These are phyloP conservation scores for Serendipita sp. DNA, from an alignment of 768 basidiomycete genomes.

Conservation along the genomic window DNA sequence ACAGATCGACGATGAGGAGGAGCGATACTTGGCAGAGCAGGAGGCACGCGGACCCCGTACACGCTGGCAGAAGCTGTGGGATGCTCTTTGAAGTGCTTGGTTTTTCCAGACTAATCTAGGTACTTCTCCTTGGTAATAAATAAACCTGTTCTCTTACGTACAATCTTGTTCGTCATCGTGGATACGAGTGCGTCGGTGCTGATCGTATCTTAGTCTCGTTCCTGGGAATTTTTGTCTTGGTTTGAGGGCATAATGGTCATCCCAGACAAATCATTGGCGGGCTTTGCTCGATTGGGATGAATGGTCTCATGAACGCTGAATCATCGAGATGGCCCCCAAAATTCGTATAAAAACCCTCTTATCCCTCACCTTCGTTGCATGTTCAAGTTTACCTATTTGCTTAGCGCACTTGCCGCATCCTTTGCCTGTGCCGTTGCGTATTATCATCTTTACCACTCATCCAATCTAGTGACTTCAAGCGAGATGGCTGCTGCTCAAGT, in stretches of 20 bases:
- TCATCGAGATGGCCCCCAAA: not conserved
- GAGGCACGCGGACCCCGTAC: conserved; percentile 13
- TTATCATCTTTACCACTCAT: not conserved
- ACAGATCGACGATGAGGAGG: conserved; percentile 49
- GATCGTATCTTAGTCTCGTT: no score
- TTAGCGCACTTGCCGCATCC: not conserved
- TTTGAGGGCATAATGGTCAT: no score
- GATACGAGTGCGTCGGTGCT: not conserved
- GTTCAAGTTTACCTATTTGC: not conserved
- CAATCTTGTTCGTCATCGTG: no score
- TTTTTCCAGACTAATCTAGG: no score
- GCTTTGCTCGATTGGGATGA: not conserved
- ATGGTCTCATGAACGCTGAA: not conserved
- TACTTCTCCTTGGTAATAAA: no score
- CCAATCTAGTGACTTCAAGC: not conserved
- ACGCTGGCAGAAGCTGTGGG: conserved; percentile 12
- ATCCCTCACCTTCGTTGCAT: not conserved
- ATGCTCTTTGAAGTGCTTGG: conserved; percentile 7
- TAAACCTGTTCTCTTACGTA: no score
- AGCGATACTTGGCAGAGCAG: conserved; percentile 30
- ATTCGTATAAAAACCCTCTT: not conserved
- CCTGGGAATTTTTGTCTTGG: no score
- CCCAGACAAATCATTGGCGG: no score
- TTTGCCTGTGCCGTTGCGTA: not conserved
- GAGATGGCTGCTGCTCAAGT: not conserved